Base-by-base conservation (phyloP, 495 filamentous ascomycete genomes). In the Bacidia gigantensis region DNA sequence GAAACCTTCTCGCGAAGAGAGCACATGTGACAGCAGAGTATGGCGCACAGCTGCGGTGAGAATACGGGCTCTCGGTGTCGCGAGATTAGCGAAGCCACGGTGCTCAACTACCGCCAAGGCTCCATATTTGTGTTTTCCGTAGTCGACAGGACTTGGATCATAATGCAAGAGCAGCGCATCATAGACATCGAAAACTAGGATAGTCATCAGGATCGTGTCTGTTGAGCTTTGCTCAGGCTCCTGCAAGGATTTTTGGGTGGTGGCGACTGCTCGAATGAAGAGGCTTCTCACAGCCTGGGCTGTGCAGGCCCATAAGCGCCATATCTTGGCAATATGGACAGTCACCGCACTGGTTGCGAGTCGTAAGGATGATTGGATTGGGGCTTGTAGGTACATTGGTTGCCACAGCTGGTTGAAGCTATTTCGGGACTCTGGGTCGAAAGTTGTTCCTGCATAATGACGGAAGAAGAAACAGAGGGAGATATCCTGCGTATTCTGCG, bases 391-490 rank as follows among this genome's bases (percentile, higher is more conserved):
- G 46, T 54, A 54, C 52, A 54, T 54, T 21, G 52, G 52, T 40
- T 51, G 46, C 52, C 52, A 54, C 18, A 54, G 20, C n/a, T 54
- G 52, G 25, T 54, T 54, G 46, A 54, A 54, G 29, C 52, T 46
- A 47, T 12, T 26, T 26, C n/a, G 52, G 26, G 20, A 24, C 26
- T 54, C 52, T 26, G 52, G 52, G 50, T 54, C 52, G 52, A 54
- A 24, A n/a, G 52, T 3, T 2, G 52, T 54, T 38, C 46, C 52
- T 11, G 24, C 47, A 39, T 54, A 54, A 25, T 54, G 32, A 7
- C 52, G 52, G 29, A 54, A 54, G 45, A 54, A 54, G 47, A 54
- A 54, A 46, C 46, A 54, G 26, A 54, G 35, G 47, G 52, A 54
- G 50, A 25, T 25, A 10, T 52, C 45, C 52, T 50, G 46, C 10